Percentiles rank a stretch among this genome's conserved stretches.
phyloP scores from a whole-genome alignment of 2,329 filamentous ascomycete genomes.

The Claviceps digitariae region DNA sequence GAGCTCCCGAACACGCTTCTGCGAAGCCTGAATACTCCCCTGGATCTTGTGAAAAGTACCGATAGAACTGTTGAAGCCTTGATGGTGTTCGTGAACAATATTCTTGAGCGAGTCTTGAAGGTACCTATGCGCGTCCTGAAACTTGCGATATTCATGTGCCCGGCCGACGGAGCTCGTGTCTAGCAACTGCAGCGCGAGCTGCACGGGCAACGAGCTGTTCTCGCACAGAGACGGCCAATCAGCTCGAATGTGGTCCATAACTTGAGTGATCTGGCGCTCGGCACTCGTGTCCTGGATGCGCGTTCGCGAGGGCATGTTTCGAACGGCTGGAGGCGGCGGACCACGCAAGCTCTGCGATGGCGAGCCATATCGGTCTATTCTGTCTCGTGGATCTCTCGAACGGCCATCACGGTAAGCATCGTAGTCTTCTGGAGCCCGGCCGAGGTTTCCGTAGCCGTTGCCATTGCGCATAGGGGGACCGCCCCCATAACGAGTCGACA shows the following conservation, averaged over 20 bases:
- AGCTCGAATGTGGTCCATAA: constrained; percentile 69
- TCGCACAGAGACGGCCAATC: constrained; percentile 91
- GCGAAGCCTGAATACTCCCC: constrained; percentile 76
- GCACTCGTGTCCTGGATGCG: constrained; percentile 32
- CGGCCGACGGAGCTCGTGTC: constrained; percentile 88
- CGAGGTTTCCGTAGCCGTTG: constrained; percentile 31
- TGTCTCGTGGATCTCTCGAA: constrained; percentile 27
- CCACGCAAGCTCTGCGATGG: constrained; percentile 20
- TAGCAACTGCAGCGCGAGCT: constrained; percentile 87
- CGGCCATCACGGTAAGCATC: constrained; percentile 31
- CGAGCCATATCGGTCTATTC: constrained; percentile 28
- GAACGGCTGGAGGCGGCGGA: constrained; percentile 17
- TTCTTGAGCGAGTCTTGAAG: constrained; percentile 87
- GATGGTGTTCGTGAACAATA: constrained; percentile 97
- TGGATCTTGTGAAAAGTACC: constrained; percentile 99
- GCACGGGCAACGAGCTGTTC: constrained; percentile 80
- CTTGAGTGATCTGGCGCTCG: constrained; percentile 43
- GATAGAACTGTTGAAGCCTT: constrained; percentile 98
- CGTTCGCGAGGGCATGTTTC: constrained; percentile 22
- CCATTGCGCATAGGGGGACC: constrained; percentile 22
- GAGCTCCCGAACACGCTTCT: constrained; percentile 68
- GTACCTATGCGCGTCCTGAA: constrained; percentile 70
- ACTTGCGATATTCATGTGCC: constrained; percentile 75
- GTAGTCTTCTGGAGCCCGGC: constrained; percentile 30
- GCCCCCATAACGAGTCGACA: constrained; percentile 37